Percentiles rank a stretch among this genome's conserved stretches.
Conservation (phyloP, 306 rosid species). For the Phaseolus lunatus region DNA sequence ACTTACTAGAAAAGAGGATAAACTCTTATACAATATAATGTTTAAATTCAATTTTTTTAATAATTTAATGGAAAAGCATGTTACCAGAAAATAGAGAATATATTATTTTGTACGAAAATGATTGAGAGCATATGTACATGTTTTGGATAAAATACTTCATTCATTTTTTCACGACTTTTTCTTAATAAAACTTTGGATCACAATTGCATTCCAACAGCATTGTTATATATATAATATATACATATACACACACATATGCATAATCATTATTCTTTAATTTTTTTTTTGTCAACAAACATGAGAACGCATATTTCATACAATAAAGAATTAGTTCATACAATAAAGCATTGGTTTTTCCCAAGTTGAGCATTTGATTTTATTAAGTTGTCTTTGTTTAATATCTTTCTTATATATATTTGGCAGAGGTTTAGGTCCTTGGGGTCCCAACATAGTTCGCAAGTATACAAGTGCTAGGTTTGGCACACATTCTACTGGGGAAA, state of each 20-base stretch:
- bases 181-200: not conserved
- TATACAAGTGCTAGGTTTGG: constrained; percentile 87
- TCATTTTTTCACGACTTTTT: not conserved
- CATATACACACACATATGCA: too few species aligned
- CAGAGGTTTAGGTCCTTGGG: constrained; percentile 99
- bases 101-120: not conserved
- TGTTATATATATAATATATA: too few species aligned
- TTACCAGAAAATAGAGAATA: not conserved
- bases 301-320: not conserved
- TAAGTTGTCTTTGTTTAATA: constrained; percentile 23
- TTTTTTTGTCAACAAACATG: constrained; percentile 19
- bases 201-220: not conserved
- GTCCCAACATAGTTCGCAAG: constrained; percentile 74
- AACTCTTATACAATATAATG: not conserved
- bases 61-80: not conserved
- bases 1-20: not conserved
- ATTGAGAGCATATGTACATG: constrained; percentile 1
- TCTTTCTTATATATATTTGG: constrained; percentile 28
- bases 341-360: not conserved
- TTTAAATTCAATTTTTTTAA: not conserved
- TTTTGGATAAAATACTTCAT: constrained; percentile 6
- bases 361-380: constrained; percentile 25
- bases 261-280: not conserved
- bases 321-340: not conserved
- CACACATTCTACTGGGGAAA: constrained; percentile 64